Base-by-base conservation (phyloP, 352 stramenopile species). In the Pythium diclinum region DNA sequence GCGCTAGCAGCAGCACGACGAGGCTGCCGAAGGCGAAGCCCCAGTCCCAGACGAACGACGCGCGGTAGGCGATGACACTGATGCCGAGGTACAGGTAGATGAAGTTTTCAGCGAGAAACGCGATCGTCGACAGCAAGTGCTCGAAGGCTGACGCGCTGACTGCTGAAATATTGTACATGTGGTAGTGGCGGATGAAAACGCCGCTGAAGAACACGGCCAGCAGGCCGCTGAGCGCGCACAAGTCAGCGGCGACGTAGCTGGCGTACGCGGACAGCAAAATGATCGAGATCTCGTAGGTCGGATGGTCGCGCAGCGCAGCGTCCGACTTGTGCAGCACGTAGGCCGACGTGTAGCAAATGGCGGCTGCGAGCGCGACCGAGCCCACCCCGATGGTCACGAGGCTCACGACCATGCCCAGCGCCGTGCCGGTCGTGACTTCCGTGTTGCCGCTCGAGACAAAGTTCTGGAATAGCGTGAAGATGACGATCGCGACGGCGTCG, bases 141-240 rank as follows among this genome's bases (percentile, higher is more conserved):
- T 61, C 57, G 60, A 79, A 75, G 10, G 69, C 66, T 3, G 59
- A 53, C 1, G 68, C 59, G 52, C 65, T 76, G 19, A 68, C 51
- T 33, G 63, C 36, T 19, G 65, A 71, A 40, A 79, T 72, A 61
- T 71, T 79, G 56, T 75, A 73, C 66, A 76, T 66, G 66, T 79
- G 72, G 59, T 79, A 79, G 59, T 79, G 72, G 36, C 72, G 72
- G 61, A 79, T 79, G 53, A 80, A 71, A 7, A 75, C 70, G 46
- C 70, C 86, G 49, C 85, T 95, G 69, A 98, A 97, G 40, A 98
- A 91, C 28, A 98, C 95, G 0, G 90, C 90, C 32, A 98, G 78
- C 30, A 98, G 92, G 14, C 94, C 93, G 56, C 81, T 92, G 17
- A 94, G 74, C 0, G 80, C 33, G 40, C 74, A 81, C 11, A 86